Evolutionary conservation across 2,329 filamentous ascomycete species (phyloP).

Genomic region (Monilinia fructigena): DNA sequence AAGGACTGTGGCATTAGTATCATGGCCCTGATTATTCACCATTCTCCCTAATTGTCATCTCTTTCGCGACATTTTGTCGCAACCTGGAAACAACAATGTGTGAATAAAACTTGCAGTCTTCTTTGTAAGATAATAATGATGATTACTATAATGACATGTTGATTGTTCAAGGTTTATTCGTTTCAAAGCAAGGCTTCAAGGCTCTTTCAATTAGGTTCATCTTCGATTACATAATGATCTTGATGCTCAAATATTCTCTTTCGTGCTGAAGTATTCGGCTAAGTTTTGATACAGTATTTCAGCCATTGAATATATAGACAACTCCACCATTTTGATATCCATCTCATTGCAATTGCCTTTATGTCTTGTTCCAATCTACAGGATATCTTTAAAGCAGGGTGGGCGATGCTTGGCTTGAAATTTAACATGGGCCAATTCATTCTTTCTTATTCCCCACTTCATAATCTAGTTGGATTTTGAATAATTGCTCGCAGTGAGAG

Average conservation of each 20-base stretch:
- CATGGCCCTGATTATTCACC: background rate
- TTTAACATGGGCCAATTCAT: background rate
- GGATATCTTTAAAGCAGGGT: background rate
- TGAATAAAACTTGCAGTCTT: background rate
- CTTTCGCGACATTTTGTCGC: background rate
- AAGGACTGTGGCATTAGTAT: slow-evolving; percentile 1
- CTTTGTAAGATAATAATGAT: background rate
- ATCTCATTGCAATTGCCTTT: background rate
- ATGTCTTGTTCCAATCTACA: background rate
- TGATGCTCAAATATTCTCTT: background rate
- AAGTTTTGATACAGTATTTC: background rate
- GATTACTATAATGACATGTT: background rate
- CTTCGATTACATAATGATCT: background rate
- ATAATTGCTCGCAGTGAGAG: background rate
- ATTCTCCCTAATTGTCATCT: background rate
- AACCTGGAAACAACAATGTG: background rate
- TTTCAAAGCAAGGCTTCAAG: slow-evolving; percentile 8
- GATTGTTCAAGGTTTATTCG: slow-evolving; percentile 1
- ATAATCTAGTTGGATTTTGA: background rate
- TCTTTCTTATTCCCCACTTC: background rate
- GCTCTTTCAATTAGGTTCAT: background rate
- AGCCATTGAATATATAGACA: background rate
- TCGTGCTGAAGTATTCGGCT: slow-evolving; percentile 3
- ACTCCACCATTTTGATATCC: background rate
- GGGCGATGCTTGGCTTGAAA: background rate